A percentile compares a stretch with the other conserved stretches of the same genome.
Conservation (phyloP, 495 filamentous ascomycete species). For the Letharia columbiana region DNA sequence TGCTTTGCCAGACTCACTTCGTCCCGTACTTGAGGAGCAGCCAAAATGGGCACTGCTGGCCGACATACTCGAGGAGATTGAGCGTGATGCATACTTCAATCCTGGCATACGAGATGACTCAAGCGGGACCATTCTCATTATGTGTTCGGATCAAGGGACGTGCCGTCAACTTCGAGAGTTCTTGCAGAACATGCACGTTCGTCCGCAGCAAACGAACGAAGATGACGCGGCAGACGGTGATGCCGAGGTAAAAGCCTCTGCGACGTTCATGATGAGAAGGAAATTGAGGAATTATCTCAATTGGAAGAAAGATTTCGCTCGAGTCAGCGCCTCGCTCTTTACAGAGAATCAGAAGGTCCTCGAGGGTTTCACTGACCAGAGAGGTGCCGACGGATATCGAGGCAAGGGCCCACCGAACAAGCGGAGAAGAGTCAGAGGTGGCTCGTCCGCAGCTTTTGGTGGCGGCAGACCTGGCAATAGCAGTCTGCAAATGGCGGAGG, state of each 20-base stretch:
- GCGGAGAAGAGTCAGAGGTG: conserved; percentile 79
- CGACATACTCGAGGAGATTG: conserved; percentile 86
- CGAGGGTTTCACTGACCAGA: conserved; percentile 39
- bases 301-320: conserved; percentile 86
- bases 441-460: conserved; percentile 49
- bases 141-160: conserved; percentile 85
- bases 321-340: conserved; percentile 67
- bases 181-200: conserved; percentile 82
- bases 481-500: conserved; percentile 68
- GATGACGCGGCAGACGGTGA: conserved; percentile 35
- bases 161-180: conserved; percentile 88
- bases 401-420: conserved; percentile 76
- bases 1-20: conserved; percentile 57
- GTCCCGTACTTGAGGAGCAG: conserved; percentile 85
- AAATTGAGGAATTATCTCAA: conserved; percentile 79
- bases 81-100: conserved; percentile 81
- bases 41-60: conserved; percentile 88
- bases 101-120: conserved; percentile 68
- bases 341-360: conserved; percentile 72
- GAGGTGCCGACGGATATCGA: conserved; percentile 38
- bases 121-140: conserved; percentile 82
- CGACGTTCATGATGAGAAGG: conserved; percentile 77
- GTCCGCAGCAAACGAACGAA: conserved; percentile 36
- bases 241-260: conserved; percentile 53
- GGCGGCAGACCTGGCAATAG: conserved; percentile 52